phyloP scores from a whole-genome alignment of 2,329 filamentous ascomycete genomes.

The Venturia effusa region DNA sequence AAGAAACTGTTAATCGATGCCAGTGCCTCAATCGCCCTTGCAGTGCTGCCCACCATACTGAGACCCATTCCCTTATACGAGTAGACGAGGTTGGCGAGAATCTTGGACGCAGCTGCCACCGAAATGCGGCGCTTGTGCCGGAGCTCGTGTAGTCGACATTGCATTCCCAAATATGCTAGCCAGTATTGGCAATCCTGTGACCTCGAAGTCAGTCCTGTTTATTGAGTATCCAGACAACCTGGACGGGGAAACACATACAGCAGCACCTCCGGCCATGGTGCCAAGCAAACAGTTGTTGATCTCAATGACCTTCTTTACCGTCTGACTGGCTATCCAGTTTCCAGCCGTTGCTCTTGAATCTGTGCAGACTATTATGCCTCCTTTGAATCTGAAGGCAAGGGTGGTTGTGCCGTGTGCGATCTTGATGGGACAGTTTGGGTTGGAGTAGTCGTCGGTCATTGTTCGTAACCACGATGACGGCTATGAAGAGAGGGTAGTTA shows the following conservation, averaged over 20 bases:
- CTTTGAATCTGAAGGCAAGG: conserved; percentile 94
- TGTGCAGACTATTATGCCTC: conserved; percentile 95
- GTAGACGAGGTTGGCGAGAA: conserved; percentile 96
- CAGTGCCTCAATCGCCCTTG: background rate
- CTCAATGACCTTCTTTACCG: conserved; percentile 99
- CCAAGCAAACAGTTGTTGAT: conserved; percentile 90
- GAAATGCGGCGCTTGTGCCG: conserved; percentile 98
- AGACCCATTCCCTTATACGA: conserved; percentile 98
- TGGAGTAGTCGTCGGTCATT: conserved; percentile 90
- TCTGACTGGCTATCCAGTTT: conserved; percentile 99
- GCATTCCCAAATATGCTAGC: conserved; percentile 97
- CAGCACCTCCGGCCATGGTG: conserved; percentile 96
- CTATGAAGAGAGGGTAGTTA: conserved; percentile 34
- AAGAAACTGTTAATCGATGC: background rate
- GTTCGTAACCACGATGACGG: conserved; percentile 91
- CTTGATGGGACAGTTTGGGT: conserved; percentile 97
- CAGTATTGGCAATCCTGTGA: conserved; percentile 95
- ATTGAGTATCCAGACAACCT: too few relatives aligned
- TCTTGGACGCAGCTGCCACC: conserved; percentile 94
- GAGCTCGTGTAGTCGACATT: conserved; percentile 97
- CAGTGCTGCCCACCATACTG: conserved; percentile 55
- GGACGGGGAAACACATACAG: too few relatives aligned
- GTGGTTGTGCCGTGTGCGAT: conserved; percentile 98
- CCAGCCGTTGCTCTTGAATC: conserved; percentile 95
- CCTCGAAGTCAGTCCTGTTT: background rate